Percentiles rank a stretch among this genome's conserved stretches.
phyloP scores from a whole-genome alignment of 345 rosid genomes.

The Noccaea bulbosa region DNA sequence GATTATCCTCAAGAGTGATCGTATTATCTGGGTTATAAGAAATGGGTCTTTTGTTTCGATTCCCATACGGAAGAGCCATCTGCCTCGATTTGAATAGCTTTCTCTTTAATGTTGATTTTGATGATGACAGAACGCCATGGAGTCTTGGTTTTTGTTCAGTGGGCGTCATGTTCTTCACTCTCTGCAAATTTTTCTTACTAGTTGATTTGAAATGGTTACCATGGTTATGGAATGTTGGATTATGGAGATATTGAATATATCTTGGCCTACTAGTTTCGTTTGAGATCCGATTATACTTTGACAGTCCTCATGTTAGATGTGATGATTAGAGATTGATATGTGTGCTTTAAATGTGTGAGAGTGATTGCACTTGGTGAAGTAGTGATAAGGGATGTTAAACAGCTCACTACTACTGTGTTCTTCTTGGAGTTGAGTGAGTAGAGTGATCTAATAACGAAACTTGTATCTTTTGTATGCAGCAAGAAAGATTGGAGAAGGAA shows the following conservation, averaged over 20 bases:
- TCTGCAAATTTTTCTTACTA: no score
- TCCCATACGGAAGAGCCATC: not conserved
- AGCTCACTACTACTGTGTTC: not conserved
- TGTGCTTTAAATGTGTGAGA: not conserved
- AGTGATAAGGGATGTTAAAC: not conserved
- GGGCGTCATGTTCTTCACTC: no score
- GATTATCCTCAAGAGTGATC: not conserved
- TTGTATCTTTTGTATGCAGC: conserved; percentile 40
- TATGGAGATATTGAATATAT: no score
- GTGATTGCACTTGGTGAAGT: not conserved
- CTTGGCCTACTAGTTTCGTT: no score
- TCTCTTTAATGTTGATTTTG: not conserved
- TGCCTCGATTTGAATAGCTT: not conserved
- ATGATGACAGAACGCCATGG: not conserved
- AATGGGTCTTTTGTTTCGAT: not conserved
- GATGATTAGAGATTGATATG: not conserved
- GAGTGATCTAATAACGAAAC: not conserved
- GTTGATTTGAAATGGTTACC: no score
- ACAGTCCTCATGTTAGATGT: no score
- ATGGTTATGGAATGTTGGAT: no score
- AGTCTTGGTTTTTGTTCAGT: no score
- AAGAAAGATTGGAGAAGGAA: conserved; percentile 64
- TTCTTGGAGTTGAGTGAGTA: not conserved
- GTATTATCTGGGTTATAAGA: not conserved
- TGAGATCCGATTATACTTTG: no score